Evolutionary conservation across 257 asterid species (phyloP).

Genomic region (Lavandula angustifolia): DNA sequence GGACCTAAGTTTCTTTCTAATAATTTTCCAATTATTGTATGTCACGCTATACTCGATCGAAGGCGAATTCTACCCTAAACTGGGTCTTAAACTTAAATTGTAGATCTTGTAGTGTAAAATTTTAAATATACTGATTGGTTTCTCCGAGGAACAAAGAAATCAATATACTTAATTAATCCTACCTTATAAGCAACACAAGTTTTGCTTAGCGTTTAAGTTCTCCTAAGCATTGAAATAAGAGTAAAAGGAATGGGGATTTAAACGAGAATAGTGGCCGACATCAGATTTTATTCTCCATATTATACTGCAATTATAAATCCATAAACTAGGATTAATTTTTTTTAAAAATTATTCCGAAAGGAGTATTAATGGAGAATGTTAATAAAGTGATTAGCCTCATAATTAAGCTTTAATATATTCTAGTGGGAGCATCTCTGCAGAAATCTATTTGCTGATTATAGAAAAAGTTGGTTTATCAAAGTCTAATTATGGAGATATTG

Average conservation of each 20-base stretch:
- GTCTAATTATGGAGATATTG: no score
- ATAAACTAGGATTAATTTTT: no score
- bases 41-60: constrained; percentile 29
- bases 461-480: no score
- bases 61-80: no score
- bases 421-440: constrained; percentile 26
- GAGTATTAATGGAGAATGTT: constrained; percentile 37
- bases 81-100: no score
- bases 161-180: no score
- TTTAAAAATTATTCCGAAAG: constrained; percentile 30
- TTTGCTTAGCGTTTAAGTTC: constrained; percentile 31
- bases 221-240: constrained; percentile 19
- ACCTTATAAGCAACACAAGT: constrained; percentile 6
- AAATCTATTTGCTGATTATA: constrained; percentile 20
- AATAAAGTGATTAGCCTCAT: constrained; percentile 35
- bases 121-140: no score
- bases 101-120: no score
- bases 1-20: not conserved
- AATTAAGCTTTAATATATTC: constrained; percentile 18
- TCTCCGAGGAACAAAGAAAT: no score
- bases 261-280: constrained; percentile 16
- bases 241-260: not conserved
- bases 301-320: constrained; percentile 8
- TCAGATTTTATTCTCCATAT: constrained; percentile 26
- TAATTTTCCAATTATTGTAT: constrained; percentile 25